Percentiles rank a stretch among this genome's conserved stretches.
Conservation (phyloP, 2,329 filamentous ascomycete genomes). For the Colletotrichum sp. region DNA sequence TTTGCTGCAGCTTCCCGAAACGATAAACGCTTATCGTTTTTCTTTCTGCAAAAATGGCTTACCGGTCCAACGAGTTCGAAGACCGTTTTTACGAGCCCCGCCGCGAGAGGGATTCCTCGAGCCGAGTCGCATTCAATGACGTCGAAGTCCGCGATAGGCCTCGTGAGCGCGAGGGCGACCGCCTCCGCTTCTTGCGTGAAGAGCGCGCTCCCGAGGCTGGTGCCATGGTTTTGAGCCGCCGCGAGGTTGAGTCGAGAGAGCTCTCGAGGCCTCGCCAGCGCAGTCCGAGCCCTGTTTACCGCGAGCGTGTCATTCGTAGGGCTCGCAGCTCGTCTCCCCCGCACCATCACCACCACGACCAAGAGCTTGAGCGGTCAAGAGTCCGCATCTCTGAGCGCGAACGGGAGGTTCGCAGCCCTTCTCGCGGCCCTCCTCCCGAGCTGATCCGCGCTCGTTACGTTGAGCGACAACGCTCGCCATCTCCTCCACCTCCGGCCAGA, state of each 20-base stretch:
- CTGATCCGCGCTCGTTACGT: conserved; percentile 45
- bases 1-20: not conserved
- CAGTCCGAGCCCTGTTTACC: conserved; percentile 44
- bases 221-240: conserved; percentile 58
- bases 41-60: conserved; percentile 1
- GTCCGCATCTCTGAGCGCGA: conserved; percentile 47
- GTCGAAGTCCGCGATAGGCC: conserved; percentile 47
- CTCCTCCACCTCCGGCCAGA: conserved; percentile 24
- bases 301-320: conserved; percentile 44
- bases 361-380: conserved; percentile 38
- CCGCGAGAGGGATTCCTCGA: conserved; percentile 29
- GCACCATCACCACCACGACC: conserved; percentile 21
- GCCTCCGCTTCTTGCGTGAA: conserved; percentile 55
- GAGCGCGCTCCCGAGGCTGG: conserved; percentile 56
- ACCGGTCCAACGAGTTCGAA: conserved; percentile 21
- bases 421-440: conserved; percentile 35
- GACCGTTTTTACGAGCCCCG: conserved; percentile 27
- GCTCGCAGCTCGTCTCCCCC: conserved; percentile 48
- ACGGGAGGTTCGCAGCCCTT: conserved; percentile 39
- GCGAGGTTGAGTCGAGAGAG: conserved; percentile 61
- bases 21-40: not conserved
- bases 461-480: conserved; percentile 42
- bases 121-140: conserved; percentile 28
- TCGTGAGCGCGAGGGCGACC: conserved; percentile 45
- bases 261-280: conserved; percentile 48